phyloP scores from a whole-genome alignment of 257 asterid species.

The Apocynum venetum region DNA sequence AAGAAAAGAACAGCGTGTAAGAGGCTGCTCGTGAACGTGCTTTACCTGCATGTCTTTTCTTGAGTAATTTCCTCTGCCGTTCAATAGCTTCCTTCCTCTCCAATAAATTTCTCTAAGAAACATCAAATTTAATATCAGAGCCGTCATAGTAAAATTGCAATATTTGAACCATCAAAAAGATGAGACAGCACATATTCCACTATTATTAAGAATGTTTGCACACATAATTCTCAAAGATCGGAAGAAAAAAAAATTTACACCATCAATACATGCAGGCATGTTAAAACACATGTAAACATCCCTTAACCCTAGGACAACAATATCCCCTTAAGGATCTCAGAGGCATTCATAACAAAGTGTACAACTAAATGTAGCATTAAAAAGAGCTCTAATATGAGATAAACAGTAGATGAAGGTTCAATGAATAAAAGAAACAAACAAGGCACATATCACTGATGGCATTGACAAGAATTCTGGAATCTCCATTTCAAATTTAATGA shows the following conservation, averaged over 20 bases:
- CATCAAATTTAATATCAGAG: constrained; percentile 8
- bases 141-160: not conserved
- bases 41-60: constrained; percentile 83
- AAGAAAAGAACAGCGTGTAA: not conserved
- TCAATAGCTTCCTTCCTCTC: constrained; percentile 91
- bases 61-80: constrained; percentile 84
- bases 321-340: not conserved
- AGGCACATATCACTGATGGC: not conserved
- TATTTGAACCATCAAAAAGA: not conserved
- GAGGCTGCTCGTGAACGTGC: not conserved
- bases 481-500: not conserved
- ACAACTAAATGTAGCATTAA: not conserved
- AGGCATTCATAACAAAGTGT: not conserved
- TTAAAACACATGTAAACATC: not conserved
- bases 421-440: not conserved
- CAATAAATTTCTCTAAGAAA: constrained; percentile 60
- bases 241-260: not conserved
- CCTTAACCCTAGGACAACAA: not conserved
- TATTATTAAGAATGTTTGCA: not conserved
- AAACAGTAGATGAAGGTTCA: not conserved
- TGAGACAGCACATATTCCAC: constrained; percentile 5
- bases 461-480: not conserved
- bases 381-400: not conserved
- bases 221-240: not conserved
- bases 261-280: not conserved